A percentile compares a stretch with the other conserved stretches of the same genome.
phyloP scores from a whole-genome alignment of 306 rosid species.

The Mimosa bimucronata region DNA sequence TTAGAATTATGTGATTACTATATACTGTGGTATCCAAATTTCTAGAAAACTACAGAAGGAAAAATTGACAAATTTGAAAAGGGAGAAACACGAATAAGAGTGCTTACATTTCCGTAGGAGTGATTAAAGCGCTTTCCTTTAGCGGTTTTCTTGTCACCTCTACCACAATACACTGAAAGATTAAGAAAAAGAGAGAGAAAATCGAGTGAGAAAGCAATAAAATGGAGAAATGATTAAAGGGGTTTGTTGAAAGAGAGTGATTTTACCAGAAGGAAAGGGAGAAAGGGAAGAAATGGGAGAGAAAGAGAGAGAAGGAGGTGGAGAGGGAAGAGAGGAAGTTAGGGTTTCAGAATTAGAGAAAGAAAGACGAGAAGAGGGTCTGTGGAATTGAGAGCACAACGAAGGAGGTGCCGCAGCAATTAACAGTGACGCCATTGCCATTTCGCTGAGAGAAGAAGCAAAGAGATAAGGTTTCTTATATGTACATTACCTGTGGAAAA shows the following conservation, averaged over 20 bases:
- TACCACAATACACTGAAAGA: slow-evolving; percentile 61
- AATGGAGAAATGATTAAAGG: no score
- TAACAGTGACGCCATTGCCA: slow-evolving; percentile 67
- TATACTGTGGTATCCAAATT: neutral
- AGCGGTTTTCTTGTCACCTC: slow-evolving; percentile 71
- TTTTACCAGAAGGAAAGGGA: slow-evolving; percentile 53
- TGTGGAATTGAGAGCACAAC: slow-evolving; percentile 40
- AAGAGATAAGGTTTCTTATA: slow-evolving; percentile 41
- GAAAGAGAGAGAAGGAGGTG: slow-evolving; percentile 33
- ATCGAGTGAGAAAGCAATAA: neutral
- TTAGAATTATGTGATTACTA: no score
- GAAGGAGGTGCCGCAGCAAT: slow-evolving; percentile 57
- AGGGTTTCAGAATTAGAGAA: slow-evolving; percentile 71
- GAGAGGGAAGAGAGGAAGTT: slow-evolving; percentile 37
- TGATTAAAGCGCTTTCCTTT: slow-evolving; percentile 76
- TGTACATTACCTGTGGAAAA: neutral
- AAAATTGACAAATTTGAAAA: neutral
- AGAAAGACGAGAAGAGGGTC: slow-evolving; percentile 54
- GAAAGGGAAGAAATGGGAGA: slow-evolving; percentile 40
- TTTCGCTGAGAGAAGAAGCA: slow-evolving; percentile 8
- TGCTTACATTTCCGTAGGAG: slow-evolving; percentile 63
- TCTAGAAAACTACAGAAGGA: neutral
- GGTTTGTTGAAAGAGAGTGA: neutral
- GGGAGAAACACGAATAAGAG: neutral
- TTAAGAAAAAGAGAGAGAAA: neutral